These are phyloP conservation scores for Rehmannia glutinosa DNA, from an alignment of 257 asterid genomes.

Conservation along the genomic window DNA sequence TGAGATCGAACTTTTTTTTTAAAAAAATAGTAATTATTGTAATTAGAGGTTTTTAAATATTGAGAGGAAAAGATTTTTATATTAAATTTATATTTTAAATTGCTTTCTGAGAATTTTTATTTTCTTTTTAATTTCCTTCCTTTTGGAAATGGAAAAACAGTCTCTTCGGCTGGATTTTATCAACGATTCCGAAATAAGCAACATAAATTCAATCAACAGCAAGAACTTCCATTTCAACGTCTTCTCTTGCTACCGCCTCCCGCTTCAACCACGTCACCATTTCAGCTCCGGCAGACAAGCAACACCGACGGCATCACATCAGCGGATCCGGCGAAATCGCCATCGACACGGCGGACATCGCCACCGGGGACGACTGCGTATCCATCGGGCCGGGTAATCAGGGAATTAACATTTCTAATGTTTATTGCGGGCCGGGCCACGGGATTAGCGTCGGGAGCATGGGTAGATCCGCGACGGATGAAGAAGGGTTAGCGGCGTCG, in stretches of 20 bases:
- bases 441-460: slow-evolving; percentile 61
- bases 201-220: slow-evolving; percentile 49
- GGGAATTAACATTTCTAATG: slow-evolving; percentile 22
- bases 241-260: slow-evolving; percentile 39
- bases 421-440: slow-evolving; percentile 59
- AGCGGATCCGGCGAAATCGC: slow-evolving; percentile 34
- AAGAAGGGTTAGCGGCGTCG: slow-evolving; percentile 32
- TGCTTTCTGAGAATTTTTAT: too few species aligned
- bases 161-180: slow-evolving; percentile 30
- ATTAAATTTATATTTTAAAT: too few species aligned
- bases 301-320: slow-evolving; percentile 60
- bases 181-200: slow-evolving; percentile 15
- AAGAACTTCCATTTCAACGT: slow-evolving; percentile 45
- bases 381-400: slow-evolving; percentile 41
- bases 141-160: slow-evolving; percentile 7
- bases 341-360: slow-evolving; percentile 23
- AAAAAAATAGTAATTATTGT: too few species aligned
- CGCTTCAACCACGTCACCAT: slow-evolving; percentile 23
- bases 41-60: too few species aligned
- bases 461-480: slow-evolving; percentile 17
- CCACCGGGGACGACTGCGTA: slow-evolving; percentile 60
- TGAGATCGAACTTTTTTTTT: too few species aligned
- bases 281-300: slow-evolving; percentile 55
- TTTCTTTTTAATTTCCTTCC: too few species aligned
- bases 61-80: too few species aligned